Percentiles rank a stretch among this genome's conserved stretches.
These are phyloP conservation scores for Aeschynomene evenia DNA, from an alignment of 306 rosid genomes.

Conservation along the genomic window DNA sequence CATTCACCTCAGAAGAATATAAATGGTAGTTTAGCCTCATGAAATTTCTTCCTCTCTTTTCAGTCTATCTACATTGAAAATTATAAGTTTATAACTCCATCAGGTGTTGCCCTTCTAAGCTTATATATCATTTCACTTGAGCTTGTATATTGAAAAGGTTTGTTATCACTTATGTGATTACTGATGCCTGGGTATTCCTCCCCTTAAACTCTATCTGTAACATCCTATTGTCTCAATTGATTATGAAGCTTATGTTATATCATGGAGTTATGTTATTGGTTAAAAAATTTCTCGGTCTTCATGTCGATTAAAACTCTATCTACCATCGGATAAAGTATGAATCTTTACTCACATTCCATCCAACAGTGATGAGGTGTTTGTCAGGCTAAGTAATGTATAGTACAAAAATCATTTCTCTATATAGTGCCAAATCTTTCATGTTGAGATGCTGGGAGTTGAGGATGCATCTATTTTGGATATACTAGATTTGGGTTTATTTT, in stretches of 20 bases:
- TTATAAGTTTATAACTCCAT: not conserved
- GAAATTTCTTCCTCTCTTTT: not conserved
- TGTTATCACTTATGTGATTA: not conserved
- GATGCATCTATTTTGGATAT: not conserved
- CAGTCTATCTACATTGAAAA: not conserved
- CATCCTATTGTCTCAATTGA: not conserved
- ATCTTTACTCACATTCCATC: no score
- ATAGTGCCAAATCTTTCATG: slow-evolving; percentile 1
- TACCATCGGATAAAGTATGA: no score
- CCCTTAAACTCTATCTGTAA: not conserved
- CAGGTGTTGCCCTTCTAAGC: not conserved
- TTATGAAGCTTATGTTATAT: not conserved
- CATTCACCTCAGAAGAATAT: not conserved
- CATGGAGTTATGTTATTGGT: no score
- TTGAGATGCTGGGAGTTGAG: not conserved
- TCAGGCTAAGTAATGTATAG: no score
- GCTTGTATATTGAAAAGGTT: not conserved
- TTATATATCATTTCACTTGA: not conserved
- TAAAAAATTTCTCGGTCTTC: no score
- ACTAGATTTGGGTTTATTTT: not conserved
- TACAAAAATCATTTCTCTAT: no score
- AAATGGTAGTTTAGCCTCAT: not conserved
- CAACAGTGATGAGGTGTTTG: no score
- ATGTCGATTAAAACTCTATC: no score
- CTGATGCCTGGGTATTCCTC: not conserved